Conservation (phyloP, 768 basidiomycete species). For the Suillus brevipes region DNA sequence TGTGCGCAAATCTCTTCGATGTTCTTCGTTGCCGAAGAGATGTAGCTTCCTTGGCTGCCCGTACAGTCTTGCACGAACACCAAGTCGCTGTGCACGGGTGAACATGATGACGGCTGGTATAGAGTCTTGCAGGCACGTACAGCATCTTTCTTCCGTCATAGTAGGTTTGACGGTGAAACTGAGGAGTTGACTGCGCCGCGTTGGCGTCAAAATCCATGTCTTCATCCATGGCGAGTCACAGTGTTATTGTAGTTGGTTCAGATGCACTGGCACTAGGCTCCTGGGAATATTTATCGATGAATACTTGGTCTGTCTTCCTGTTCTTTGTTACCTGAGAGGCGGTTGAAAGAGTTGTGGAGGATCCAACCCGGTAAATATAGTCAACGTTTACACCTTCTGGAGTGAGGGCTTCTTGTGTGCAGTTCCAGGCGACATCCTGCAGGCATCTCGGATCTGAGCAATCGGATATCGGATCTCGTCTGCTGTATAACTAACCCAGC, state of each 20-base stretch:
- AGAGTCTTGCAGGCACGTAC: constrained; percentile 44
- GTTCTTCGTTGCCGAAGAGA: constrained; percentile 93
- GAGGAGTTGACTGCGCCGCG: constrained; percentile 32
- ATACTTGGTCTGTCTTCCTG: not conserved
- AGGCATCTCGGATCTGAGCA: constrained; percentile 38
- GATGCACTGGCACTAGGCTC: not conserved
- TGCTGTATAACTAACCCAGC: constrained; percentile 2
- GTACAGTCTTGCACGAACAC: constrained; percentile 97
- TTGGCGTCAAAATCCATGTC: constrained; percentile 70
- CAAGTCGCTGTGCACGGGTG: constrained; percentile 62
- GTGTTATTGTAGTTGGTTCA: not conserved
- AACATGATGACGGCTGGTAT: constrained; percentile 18
- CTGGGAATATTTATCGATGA: not conserved
- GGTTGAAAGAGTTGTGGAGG: not conserved
- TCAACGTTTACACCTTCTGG: not conserved
- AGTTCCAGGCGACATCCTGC: constrained; percentile 33
- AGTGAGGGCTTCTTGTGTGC: constrained; percentile 12
- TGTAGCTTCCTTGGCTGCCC: constrained; percentile 87
- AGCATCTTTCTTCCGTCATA: constrained; percentile 66
- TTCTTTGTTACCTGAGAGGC: not conserved
- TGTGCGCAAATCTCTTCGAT: constrained; percentile 93
- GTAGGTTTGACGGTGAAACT: constrained; percentile 36
- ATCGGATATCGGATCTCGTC: constrained; percentile 37
- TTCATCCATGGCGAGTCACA: constrained; percentile 61
- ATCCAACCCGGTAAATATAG: constrained; percentile 3